Evolutionary conservation across 2,329 filamentous ascomycete genomes (phyloP).

Genomic region (Thermomyces lanuginosus): DNA sequence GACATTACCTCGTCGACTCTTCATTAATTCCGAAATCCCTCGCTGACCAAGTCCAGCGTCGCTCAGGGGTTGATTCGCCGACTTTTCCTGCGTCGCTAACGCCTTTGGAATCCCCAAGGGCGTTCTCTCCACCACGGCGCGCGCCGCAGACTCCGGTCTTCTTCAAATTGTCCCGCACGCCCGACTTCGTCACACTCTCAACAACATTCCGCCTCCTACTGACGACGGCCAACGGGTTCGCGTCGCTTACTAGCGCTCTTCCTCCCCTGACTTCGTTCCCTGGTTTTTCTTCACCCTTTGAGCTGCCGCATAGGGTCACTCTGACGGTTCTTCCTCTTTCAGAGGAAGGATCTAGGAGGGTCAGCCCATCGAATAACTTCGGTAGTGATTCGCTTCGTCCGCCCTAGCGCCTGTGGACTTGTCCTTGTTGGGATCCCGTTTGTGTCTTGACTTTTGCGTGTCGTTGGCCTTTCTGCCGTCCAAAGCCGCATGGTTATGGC

Average conservation of each 20-base stretch:
- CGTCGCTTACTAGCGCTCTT: constrained; percentile 19
- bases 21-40: too few species aligned
- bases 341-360: constrained; percentile 99
- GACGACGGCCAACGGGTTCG: constrained; percentile 13
- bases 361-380: constrained; percentile 79
- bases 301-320: constrained; percentile 99
- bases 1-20: too few species aligned
- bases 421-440: constrained; percentile 8
- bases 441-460: constrained; percentile 9
- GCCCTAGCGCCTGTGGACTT: constrained; percentile 53
- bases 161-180: constrained; percentile 30
- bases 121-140: constrained; percentile 23
- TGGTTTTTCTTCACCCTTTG: constrained; percentile 45
- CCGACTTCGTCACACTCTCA: constrained; percentile 31
- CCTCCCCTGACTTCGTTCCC: constrained; percentile 19
- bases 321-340: constrained; percentile 96
- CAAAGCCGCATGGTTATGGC: constrained; percentile 46
- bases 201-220: constrained; percentile 31
- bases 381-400: constrained; percentile 89
- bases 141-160: constrained; percentile 15
- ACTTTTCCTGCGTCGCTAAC: too few species aligned
- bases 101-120: constrained; percentile 29
- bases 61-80: too few species aligned
- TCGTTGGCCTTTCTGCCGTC: constrained; percentile 14
- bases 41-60: too few species aligned